Evolutionary conservation across 1,284 basidiomycete species (phyloP), one percentile per base, ranked within the genome.

Genomic region (Cryptococcus amylolentus): DNA sequence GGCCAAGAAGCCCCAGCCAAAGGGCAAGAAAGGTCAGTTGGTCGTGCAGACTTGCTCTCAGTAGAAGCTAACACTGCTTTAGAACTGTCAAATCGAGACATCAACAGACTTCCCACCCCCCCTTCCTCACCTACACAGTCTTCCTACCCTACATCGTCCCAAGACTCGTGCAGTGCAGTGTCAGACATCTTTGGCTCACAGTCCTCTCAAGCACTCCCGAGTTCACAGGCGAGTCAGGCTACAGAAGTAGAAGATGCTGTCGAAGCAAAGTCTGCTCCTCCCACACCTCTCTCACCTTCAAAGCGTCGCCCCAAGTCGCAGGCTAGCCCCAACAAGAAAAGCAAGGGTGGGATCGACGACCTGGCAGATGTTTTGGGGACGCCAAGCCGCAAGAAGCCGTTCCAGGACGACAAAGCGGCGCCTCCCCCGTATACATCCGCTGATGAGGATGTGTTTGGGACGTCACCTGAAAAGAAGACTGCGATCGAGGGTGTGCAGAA

Each of bases 271-370:
- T 47, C 53, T 13, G 54, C 59, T 1, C 70, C 68, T 5, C 64
- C 66, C 8, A 64, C 71, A 0, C 71, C 70, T 5, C 48, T 64
- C 3, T 71, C 71, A 4, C 70, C 71, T 2, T 62, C 61, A 47
- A 71, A 68, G 55, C 64, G 65, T 52, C 61, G 39, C 56, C 57
- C 60, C 57, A 70, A 62, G 56, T 63, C 44, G 42, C 58, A 26
- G n/a, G 50, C 40, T 20, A 64, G 58, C 41, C 65, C 65, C 1
- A 58, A 42, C 46, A 69, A 69, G 51, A 64, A 64, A 48, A 41
- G 59, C 35, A 52, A 56, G 35, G 51, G 52, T 27, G 72, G 72
- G 20, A 50, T 57, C 1, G 70, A 69, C 16, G 73, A 71, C 57
- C 51, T 71, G 35, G 23, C 23, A 23, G 23, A 23, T 23, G 23